phyloP scores from a whole-genome alignment of 192 early-diverging fungal species.

The Thamnidium elegans region DNA sequence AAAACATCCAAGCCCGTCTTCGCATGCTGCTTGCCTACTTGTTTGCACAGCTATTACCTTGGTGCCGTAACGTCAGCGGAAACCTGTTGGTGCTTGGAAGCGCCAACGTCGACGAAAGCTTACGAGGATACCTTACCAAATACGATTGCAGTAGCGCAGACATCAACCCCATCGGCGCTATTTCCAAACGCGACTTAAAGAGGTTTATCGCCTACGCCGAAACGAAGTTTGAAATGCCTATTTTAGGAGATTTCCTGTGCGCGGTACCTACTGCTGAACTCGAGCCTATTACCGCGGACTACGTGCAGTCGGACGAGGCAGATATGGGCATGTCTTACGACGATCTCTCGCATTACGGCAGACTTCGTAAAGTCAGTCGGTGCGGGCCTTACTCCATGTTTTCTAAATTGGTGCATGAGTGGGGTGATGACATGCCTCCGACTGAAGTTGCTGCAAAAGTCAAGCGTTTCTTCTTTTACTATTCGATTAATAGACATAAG shows the following conservation, averaged over 20 bases:
- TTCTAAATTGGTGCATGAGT: slow-evolving; percentile 76
- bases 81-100: slow-evolving; percentile 90
- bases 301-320: slow-evolving; percentile 87
- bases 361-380: slow-evolving; percentile 80
- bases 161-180: slow-evolving; percentile 95
- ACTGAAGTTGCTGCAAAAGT: slow-evolving; percentile 86
- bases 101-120: slow-evolving; percentile 96
- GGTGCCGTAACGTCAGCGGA: slow-evolving; percentile 66
- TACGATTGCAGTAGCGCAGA: slow-evolving; percentile 98
- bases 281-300: slow-evolving; percentile 81
- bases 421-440: slow-evolving; percentile 62
- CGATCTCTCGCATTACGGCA: slow-evolving; percentile 88
- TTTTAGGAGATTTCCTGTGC: slow-evolving; percentile 75
- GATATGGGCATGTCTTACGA: slow-evolving; percentile 99
- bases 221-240: slow-evolving; percentile 60
- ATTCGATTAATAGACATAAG: slow-evolving; percentile 98
- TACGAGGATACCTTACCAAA: slow-evolving; percentile 97
- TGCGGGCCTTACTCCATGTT: slow-evolving; percentile 97
- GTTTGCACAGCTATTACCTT: slow-evolving; percentile 93
- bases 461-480: slow-evolving; percentile 94
- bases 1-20: slow-evolving; percentile 94
- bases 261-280: slow-evolving; percentile 94
- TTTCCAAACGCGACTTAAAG: slow-evolving; percentile 85
- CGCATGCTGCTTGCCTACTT: slow-evolving; percentile 96
- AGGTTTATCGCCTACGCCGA: slow-evolving; percentile 75